Conservation (phyloP, 192 early-diverging fungal species). For the Coemansia sp. region DNA sequence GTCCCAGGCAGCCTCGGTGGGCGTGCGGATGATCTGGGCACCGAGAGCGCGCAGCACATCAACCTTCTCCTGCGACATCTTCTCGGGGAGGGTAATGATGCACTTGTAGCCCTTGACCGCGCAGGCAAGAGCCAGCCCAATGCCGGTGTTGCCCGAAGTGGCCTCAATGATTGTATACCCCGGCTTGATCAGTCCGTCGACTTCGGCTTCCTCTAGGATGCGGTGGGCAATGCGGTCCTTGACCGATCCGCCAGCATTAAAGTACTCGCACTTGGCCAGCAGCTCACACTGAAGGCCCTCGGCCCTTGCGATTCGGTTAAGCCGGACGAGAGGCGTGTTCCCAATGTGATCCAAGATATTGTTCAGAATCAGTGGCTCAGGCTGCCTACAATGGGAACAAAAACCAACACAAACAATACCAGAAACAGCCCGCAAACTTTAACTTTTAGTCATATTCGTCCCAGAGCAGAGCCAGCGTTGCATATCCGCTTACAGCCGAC, state of each 20-base stretch:
- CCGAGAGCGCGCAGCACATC: constrained; percentile 97
- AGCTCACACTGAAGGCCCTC: constrained; percentile 95
- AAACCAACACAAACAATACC: not conserved
- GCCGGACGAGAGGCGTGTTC: constrained; percentile 91
- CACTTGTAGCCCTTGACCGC: constrained; percentile 99
- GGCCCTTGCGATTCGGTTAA: constrained; percentile 81
- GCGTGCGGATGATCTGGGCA: constrained; percentile 97
- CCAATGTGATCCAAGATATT: constrained; percentile 95
- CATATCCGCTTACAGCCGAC: not conserved
- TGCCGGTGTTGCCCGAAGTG: constrained; percentile 99
- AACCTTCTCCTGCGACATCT: constrained; percentile 99
- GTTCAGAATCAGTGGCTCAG: constrained; percentile 79
- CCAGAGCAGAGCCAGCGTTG: not conserved
- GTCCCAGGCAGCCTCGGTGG: constrained; percentile 99
- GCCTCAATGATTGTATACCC: constrained; percentile 97
- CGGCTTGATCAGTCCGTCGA: constrained; percentile 83
- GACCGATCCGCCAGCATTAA: constrained; percentile 98
- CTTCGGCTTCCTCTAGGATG: constrained; percentile 95
- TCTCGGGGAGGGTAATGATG: constrained; percentile 99
- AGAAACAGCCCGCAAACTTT: not conserved
- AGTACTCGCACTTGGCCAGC: constrained; percentile 97
- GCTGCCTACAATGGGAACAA: constrained; percentile 37
- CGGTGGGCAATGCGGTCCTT: constrained; percentile 98
- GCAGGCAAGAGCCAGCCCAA: constrained; percentile 93
- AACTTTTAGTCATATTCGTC: not conserved